A percentile compares a stretch with the other conserved stretches of the same genome.
These are phyloP conservation scores for Ganoderma boninense DNA, from an alignment of 1,284 basidiomycete species.

Conservation along the genomic window DNA sequence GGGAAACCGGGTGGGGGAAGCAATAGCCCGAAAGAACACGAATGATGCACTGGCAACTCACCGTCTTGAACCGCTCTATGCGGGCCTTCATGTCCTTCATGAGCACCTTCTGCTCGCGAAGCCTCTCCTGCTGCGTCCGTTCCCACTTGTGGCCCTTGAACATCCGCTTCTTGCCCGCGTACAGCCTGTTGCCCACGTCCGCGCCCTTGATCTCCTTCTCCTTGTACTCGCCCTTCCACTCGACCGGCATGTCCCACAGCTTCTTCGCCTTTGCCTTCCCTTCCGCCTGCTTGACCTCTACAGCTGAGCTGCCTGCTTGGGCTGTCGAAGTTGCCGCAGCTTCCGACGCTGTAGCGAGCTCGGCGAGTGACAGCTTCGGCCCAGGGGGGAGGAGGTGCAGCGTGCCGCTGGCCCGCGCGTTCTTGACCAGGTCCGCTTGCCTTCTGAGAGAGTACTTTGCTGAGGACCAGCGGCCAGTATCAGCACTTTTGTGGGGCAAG, in stretches of 20 bases:
- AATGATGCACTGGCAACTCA: slow-evolving; percentile 43
- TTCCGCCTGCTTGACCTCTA: neutral
- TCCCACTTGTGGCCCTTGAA: slow-evolving; percentile 90
- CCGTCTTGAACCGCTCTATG: slow-evolving; percentile 69
- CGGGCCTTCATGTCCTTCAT: slow-evolving; percentile 74
- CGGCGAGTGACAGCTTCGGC: slow-evolving; percentile 52
- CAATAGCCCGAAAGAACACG: neutral
- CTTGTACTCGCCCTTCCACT: slow-evolving; percentile 66
- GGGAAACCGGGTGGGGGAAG: slow-evolving; percentile 24
- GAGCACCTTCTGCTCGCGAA: slow-evolving; percentile 57
- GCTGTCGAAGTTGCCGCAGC: neutral
- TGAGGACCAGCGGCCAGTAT: slow-evolving; percentile 71
- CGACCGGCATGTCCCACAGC: slow-evolving; percentile 51
- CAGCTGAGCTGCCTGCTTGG: neutral
- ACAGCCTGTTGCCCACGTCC: slow-evolving; percentile 67
- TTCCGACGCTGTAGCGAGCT: slow-evolving; percentile 26
- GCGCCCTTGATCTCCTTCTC: slow-evolving; percentile 57
- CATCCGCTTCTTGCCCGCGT: slow-evolving; percentile 79
- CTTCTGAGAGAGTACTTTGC: slow-evolving; percentile 75
- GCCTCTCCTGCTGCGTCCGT: slow-evolving; percentile 55
- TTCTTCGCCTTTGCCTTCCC: slow-evolving; percentile 19
- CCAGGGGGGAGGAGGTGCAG: slow-evolving; percentile 72
- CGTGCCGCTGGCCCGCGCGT: slow-evolving; percentile 60
- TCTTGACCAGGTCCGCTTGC: slow-evolving; percentile 81
- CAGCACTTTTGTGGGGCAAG: slow-evolving; percentile 64